Conservation (phyloP, 148 eudicot species). For the Amaranthus cruentus region DNA sequence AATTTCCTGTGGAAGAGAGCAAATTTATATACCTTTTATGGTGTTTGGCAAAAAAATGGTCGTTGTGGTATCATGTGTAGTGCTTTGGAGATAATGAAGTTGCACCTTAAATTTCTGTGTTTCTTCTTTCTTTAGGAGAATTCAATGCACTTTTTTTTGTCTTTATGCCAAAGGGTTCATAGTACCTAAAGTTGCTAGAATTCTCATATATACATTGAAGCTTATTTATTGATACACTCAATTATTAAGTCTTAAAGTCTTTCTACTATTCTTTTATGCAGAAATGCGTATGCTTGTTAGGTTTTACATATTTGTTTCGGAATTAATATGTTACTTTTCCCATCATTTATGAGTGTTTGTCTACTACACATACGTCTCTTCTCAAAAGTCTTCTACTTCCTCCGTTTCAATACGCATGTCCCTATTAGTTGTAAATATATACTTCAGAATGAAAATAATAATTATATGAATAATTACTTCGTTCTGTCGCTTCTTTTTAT, state of each 20-base stretch:
- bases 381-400: too few relatives aligned
- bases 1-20: too few relatives aligned
- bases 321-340: background rate
- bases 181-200: slow-evolving; percentile 51
- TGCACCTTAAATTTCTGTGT: background rate
- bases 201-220: slow-evolving; percentile 58
- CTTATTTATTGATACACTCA: slow-evolving; percentile 46
- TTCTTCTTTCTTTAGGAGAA: slow-evolving; percentile 33
- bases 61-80: background rate
- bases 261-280: background rate
- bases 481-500: too few relatives aligned
- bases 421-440: too few relatives aligned
- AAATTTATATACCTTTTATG: background rate
- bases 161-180: slow-evolving; percentile 47
- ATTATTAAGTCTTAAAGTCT: slow-evolving; percentile 31
- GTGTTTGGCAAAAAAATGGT: slow-evolving; percentile 1
- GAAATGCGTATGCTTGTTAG: background rate
- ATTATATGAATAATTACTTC: too few relatives aligned
- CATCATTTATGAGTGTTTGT: background rate
- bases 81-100: slow-evolving; percentile 14
- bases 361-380: too few relatives aligned
- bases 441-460: too few relatives aligned
- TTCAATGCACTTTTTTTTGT: slow-evolving; percentile 42
- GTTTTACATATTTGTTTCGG: background rate
- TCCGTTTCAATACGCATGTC: too few relatives aligned